Base-by-base conservation (phyloP, 2,329 filamentous ascomycete species). In the Trichophaea hybrida region DNA sequence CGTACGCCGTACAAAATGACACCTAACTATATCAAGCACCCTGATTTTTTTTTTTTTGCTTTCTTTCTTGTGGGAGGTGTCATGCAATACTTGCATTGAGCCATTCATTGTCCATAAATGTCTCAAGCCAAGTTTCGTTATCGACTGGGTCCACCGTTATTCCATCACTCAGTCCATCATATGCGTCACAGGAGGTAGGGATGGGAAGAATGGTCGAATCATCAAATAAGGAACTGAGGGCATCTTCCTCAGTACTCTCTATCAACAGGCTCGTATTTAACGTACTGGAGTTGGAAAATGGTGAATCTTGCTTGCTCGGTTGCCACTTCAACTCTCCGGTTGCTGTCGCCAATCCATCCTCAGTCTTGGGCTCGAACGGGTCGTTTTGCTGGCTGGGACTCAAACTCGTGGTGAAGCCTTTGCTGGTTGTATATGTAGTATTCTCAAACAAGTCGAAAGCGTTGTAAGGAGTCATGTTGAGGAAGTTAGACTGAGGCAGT, bases 341-440 rank as follows among this genome's bases (percentile, higher is more conserved):
- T 13, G 48, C 12, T 13, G 48, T 51, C 31, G 48, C 15, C 4
- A 51, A 24, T 17, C 48, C 48, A 32, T 51, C 48, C n/a, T 51
- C 48, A 13, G 48, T 51, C 31, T 51, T 51, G 1, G 31, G 13
- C n/a, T 24, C 48, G n/a, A 51, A 51, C n/a, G 31, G 48, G 31
- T 51, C 48, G n/a, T 12, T 32, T 32, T 51, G 48, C 7, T 17
- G 31, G 13, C 8, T 15, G 31, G n/a, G 48, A 15, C 31, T 51
- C 48, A 51, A 24, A 51, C 38, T 43, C 38, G 38, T 43, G 31
- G 48, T 51, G 48, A 51, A 51, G 6, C 48, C 48, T 51, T 51
- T 51, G 15, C 15, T 24, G 6, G 48, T 32, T 13, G 48, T 32
- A 24, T 51, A 51, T 12, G 48, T 32, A 12, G 48, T 43, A 15